Conservation (phyloP, 2,329 filamentous ascomycete species). For the Onygena corvina region DNA sequence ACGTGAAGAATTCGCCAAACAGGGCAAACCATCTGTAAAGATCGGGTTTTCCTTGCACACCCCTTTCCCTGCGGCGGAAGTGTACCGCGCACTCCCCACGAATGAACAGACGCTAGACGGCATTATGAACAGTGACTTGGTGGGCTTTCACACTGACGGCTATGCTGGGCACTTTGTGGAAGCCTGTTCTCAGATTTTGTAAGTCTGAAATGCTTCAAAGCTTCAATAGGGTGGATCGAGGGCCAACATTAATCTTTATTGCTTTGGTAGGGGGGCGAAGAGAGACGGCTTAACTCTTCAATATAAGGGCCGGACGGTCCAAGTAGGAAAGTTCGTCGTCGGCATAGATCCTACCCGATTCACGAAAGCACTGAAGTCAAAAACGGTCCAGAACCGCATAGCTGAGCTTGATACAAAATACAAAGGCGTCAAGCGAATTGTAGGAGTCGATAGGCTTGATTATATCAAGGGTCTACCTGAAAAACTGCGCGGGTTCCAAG, state of each 20-base stretch:
- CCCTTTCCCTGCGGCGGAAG: conserved; percentile 92
- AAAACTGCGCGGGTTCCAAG: conserved; percentile 86
- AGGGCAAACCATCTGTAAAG: conserved; percentile 63
- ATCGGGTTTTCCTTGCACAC: conserved; percentile 91
- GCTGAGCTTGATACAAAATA: conserved; percentile 63
- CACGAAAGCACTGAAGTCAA: conserved; percentile 57
- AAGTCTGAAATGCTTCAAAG: conserved; percentile 24
- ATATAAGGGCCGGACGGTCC: conserved; percentile 68
- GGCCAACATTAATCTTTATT: background rate
- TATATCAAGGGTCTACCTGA: conserved; percentile 85
- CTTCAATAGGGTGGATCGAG: too few relatives aligned
- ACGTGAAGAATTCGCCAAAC: conserved; percentile 58
- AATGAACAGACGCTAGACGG: conserved; percentile 85
- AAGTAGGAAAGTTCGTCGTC: conserved; percentile 82
- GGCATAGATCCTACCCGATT: conserved; percentile 94
- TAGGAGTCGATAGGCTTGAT: conserved; percentile 82
- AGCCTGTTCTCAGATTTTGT: conserved; percentile 78
- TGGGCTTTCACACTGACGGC: conserved; percentile 91
- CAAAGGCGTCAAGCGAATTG: conserved; percentile 79
- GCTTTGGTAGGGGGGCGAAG: conserved; percentile 60
- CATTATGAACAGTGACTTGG: conserved; percentile 77
- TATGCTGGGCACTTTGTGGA: conserved; percentile 91
- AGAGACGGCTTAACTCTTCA: conserved; percentile 88
- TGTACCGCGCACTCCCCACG: conserved; percentile 73
- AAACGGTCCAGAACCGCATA: conserved; percentile 60